Percentiles rank a stretch among this genome's conserved stretches.
These are phyloP conservation scores for Reutealis trisperma DNA, from an alignment of 345 rosid species.

Conservation along the genomic window DNA sequence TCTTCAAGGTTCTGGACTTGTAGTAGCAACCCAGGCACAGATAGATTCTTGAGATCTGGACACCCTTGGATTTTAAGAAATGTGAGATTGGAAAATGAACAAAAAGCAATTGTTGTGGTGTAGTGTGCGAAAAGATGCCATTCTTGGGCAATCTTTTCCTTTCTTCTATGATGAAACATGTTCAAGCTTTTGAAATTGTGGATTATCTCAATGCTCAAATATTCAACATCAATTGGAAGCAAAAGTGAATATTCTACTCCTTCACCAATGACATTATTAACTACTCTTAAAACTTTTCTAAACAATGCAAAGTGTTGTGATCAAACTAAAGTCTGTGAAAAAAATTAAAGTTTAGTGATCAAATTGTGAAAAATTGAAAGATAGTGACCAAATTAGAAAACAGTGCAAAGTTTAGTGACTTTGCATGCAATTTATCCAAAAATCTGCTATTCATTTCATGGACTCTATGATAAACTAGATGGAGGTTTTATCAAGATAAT, in stretches of 20 bases:
- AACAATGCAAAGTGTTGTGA: too few species aligned
- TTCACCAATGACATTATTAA: neutral
- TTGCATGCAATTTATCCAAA: too few species aligned
- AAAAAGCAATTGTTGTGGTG: neutral
- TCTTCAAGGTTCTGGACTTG: neutral
- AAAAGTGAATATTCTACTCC: neutral
- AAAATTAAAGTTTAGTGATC: too few species aligned
- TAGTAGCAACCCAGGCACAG: neutral
- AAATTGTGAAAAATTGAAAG: too few species aligned
- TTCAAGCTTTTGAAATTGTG: neutral
- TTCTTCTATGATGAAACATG: neutral
- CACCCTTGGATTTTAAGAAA: neutral
- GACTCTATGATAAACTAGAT: too few species aligned
- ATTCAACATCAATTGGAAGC: neutral
- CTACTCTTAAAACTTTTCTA: neutral
- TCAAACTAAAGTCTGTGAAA: too few species aligned
- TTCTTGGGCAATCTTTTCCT: neutral
- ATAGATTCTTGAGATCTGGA: neutral
- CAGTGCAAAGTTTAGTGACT: too few species aligned
- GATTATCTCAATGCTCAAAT: neutral
- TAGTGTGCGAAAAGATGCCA: neutral
- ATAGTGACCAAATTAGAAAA: too few species aligned
- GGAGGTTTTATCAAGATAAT: too few species aligned
- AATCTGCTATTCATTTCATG: too few species aligned
- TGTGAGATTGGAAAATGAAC: neutral